Base-by-base conservation (phyloP, 495 filamentous ascomycete species). In the Penicillium longicatenatum region DNA sequence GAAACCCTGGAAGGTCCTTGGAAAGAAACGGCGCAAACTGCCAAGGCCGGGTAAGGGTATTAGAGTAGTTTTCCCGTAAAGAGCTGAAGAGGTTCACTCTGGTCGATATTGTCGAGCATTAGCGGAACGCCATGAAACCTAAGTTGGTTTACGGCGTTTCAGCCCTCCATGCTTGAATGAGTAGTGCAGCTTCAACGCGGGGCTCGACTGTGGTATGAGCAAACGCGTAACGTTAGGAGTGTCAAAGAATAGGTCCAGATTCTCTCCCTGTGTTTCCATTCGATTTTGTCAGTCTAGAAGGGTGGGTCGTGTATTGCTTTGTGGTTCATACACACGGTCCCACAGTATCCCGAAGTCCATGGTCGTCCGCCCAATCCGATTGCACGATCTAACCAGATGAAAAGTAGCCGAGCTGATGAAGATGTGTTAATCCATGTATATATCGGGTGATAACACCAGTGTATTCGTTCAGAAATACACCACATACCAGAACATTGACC, bases 1-100 rank as follows among this genome's bases (percentile, higher is more conserved):
- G 60, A 48, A 63, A 56, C 59, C 44, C 12, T 50, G 17, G 31
- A 55, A 60, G 21, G 31, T 30, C 26, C 53, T 24, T 59, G 49
- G 56, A 50, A 63, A 50, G 17, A 52, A 55, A 58, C 46, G 49
- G 60, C 48, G 31, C 55, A 6, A 20, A 52, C 16, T 53, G 39
- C 61, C 57, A 50, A 60, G 37, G 39, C 10, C 26, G 35, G 58
- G 39, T 48, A 16, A 30, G 24, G 45, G 6, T 30, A 35, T 43
- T 43, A 43, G 41, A 17, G n/a, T 19, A 17, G 17, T 44, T 44
- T 21, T 44, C 10, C 41, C 31, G 31, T 14, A 35, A 26, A 26
- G 26, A 26, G 26, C 31, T 12, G 9, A 4, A 31, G 9, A 35
- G 11, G 31, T 10, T 35, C 12, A 10, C 31, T 14, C 12, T 35